Evolutionary conservation across 306 rosid species (phyloP), one percentile per base, ranked within the genome.

Genomic region (Mimosa pudica): DNA sequence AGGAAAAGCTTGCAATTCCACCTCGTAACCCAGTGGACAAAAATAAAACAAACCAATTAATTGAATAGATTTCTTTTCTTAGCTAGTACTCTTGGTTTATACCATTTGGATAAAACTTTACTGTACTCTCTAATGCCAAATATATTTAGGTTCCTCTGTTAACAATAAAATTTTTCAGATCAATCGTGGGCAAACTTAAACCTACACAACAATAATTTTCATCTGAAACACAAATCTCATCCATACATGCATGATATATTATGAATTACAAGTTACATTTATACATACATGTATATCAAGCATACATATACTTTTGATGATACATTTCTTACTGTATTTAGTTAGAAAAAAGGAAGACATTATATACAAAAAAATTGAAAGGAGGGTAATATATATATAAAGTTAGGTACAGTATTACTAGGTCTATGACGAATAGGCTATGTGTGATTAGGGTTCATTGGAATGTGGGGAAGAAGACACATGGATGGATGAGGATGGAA

Each of bases 401-500:
- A 85, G 24, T 10, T 65, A 7, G 3, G 6, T 51, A 4, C 7
- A 51, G 57, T 48, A 65, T 10, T 10, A 61, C 13, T 66, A 38
- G 71, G 20, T 3, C 10, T 55, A 16, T 36, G 16, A 8, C 10
- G 35, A 8, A 7, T 8, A 48, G 52, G 57, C 6, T 51, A 51
- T 14, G 14, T 51, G n/a, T 14, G 1, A 14, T 13, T 52, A 55
- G 61, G 57, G 13, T 70, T 70, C 18, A 82, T 86, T 76, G 85
- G 89, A 83, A 80, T 77, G 68, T 80, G 72, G 46, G 46, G 81
- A 75, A 42, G 24, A 60, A 68, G 45, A 60, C 38, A 13, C 47
- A 78, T 47, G 33, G 79, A 48, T 12, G 30, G 79, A 70, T 46
- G 61, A 73, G 61, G 82, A 85, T 65, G 69, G 82, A 85, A 85